Evolutionary conservation across 345 rosid genomes (phyloP), one percentile per base, ranked within the genome.

Genomic region (Microcos paniculata): DNA sequence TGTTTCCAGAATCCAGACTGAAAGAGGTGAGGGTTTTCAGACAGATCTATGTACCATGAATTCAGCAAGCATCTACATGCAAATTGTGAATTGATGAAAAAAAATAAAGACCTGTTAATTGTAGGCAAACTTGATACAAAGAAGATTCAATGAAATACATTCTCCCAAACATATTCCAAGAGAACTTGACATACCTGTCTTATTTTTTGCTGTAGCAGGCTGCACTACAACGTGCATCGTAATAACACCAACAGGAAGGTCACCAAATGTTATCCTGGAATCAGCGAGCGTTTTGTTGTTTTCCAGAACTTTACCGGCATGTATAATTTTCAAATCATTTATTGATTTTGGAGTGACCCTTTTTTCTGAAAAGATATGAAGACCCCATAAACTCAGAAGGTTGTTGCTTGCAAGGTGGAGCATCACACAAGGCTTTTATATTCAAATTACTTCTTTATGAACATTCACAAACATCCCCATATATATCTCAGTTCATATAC

Each of bases 161-260:
- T 31, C n/a, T 51, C 21, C 16, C 16, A 63, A 62, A 62, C 38
- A 71, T n/a, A 26, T 26, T 70, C 51, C 30, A 8, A 55, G 66
- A 67, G 46, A 76, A 43, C 26, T 28, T 28, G 26, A 77, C 76
- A 7, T 66, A 84, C 83, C 87, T 72, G 78, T 82, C 79, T 72
- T 78, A 69, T 82, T 65, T 45, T 84, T 81, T 21, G 76, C 62
- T 56, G 56, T 45, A 55, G 68, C 40, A 78, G 85, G 87, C 74
- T 82, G 85, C 70, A 84, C 73, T 28, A 82, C 77, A 8, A 78
- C 82, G 13, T 84, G 87, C 87, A 84, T 82, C 75, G 85, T 84
- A 58, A 78, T 76, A 70, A 80, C 79, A 57, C 78, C 82, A 52
- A 49, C 62, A 42, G 85, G 75, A 78, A 82, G 70, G 74, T 82